Evolutionary conservation across 2,329 filamentous ascomycete species (phyloP), one percentile per base, ranked within the genome.

Genomic region (Achaetomium macrosporum): DNA sequence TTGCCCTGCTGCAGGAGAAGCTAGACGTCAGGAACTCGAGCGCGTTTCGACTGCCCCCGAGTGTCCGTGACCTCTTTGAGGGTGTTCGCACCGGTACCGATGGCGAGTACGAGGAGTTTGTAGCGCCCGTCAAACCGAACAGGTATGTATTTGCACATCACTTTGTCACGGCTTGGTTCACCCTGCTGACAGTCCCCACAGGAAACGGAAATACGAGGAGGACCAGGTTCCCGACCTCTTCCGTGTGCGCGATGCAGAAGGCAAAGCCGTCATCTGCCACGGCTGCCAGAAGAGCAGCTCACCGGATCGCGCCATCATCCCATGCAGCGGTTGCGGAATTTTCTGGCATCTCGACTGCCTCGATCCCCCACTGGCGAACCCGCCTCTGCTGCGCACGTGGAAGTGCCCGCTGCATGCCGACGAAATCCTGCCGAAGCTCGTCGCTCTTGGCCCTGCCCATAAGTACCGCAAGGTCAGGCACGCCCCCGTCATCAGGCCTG

Each of bases 311-410:
- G 81, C 85, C 60, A 90, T 97, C 62, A 86, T 96, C 60, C 83
- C 87, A 42, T 99, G 92, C 73, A 90, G 90, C 68, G 82, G 79
- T 63, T 99, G 92, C 70, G 76, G 81, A 12, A 78, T 89, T 33
- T 79, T 85, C 65, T 99, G 91, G 87, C 93, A 99, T 72, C 76
- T 96, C 47, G 92, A 97, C 69, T 99, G 93, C 70, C 74, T 95
- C 15, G 85, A 95, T 65, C 88, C 90, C 29, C 91, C 92, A 33
- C 73, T 91, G 64, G 83, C 90, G 33, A 83, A 87, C 51, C 87
- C 90, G 37, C 91, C 91, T 11, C 78, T 83, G 47, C 76, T 85
- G 47, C 83, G 85, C 63, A 86, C 84, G 51, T 99, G 90, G 89
- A 86, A 84, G 69, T 99, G 93, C 66, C 92, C 92, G 46, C 83